Evolutionary conservation across 1,284 basidiomycete species (phyloP), one percentile per base, ranked within the genome.

Genomic region (Ustilago lituana): DNA sequence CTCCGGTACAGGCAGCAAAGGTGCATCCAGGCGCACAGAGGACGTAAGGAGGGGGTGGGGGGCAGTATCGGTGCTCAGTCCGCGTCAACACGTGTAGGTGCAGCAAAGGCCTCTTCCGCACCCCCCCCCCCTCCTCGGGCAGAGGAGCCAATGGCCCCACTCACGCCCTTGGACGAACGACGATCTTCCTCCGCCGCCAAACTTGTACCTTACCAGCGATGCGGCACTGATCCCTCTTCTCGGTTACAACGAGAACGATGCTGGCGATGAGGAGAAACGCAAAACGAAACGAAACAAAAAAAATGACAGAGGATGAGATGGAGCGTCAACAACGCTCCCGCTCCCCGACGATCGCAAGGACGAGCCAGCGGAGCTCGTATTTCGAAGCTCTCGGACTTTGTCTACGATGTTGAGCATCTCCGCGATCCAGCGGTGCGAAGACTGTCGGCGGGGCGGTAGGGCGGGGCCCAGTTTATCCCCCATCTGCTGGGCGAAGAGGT

Each of bases 401-500:
- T 77, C 27, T 74, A 77, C 33, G 75, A 77, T n/a, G 55, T 77
- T 35, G 76, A 77, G 39, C 71, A 73, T 20, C 66, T 78, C 14
- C 64, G 54, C 26, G 73, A 64, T 39, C 68, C 61, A 12, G 73
- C 50, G 10, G 24, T 81, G 10, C 51, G 61, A 7, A 38, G 49
- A 20, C 44, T 80, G 26, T 58, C 73, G 3, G 53, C 70, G 24
- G 72, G 74, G 3, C 69, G 85, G n/a, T n/a, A n/a, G n/a, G n/a
- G n/a, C 8, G 82, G 85, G 19, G 82, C 84, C 1, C 85, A 86
- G 55, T 84, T 87, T 40, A 76, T 87, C 5, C 87, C n/a, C 86
- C 0, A 85, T 87, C 14, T 86, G 86, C 72, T 87, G 87, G n/a
- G 87, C 79, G 87, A 11, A 83, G 85, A 4, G n/a, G n/a, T 84